phyloP scores from a whole-genome alignment of 768 basidiomycete species.

The Trametes cinnabarina region DNA sequence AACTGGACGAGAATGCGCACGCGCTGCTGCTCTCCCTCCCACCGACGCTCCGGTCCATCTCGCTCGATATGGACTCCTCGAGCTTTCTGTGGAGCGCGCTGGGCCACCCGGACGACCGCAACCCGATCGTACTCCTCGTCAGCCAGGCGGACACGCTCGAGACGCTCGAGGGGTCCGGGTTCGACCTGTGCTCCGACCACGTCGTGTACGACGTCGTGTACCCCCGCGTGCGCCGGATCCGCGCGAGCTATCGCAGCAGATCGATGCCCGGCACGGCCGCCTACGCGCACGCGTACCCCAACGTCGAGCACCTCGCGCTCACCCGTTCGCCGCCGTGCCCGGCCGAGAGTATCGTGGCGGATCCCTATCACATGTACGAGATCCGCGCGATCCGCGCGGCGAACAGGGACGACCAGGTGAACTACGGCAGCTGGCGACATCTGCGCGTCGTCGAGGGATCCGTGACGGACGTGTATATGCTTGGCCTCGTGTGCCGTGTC shows the following conservation, averaged over 20 bases:
- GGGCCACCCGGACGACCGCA: not conserved
- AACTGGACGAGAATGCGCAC: not conserved
- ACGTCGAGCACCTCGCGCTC: constrained; percentile 6
- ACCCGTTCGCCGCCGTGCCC: not conserved
- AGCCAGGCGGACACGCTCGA: constrained; percentile 1
- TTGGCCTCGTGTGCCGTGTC: constrained; percentile 9
- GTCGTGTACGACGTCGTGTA: constrained; percentile 11
- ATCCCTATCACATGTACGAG: not conserved
- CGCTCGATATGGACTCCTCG: not conserved
- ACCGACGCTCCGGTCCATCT: not conserved
- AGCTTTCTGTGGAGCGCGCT: not conserved
- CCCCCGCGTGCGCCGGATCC: constrained; percentile 1
- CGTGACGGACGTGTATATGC: constrained; percentile 1
- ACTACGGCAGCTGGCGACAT: constrained; percentile 1
- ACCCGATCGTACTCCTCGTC: constrained; percentile 10
- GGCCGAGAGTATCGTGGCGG: not conserved
- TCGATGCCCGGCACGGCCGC: constrained; percentile 5
- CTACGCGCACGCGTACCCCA: constrained; percentile 9
- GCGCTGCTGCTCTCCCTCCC: not conserved
- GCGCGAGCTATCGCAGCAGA: not conserved
- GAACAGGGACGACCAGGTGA: constrained; percentile 3
- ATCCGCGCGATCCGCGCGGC: not conserved
- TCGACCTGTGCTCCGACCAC: not conserved
- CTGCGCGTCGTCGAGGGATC: constrained; percentile 6
- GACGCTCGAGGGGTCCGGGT: constrained; percentile 3